These are phyloP conservation scores for Grosmannia clavigera DNA, from an alignment of 2,329 filamentous ascomycete genomes.

Conservation along the genomic window DNA sequence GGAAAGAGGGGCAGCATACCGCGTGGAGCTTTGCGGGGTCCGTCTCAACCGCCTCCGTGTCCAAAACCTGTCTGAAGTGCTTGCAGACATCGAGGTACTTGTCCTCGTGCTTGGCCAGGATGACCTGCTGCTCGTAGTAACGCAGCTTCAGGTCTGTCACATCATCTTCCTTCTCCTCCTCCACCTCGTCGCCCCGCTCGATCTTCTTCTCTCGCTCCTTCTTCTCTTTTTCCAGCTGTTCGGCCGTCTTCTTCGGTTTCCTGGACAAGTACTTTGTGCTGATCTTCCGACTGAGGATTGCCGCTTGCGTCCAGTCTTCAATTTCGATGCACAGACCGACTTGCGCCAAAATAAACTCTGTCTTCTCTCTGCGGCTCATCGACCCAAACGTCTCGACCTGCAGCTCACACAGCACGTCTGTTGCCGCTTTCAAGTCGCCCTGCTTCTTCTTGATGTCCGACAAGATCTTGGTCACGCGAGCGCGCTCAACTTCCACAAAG, in stretches of 20 bases:
- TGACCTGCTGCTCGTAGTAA: slow-evolving; percentile 97
- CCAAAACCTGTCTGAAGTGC: slow-evolving; percentile 90
- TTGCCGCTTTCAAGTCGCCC: slow-evolving; percentile 79
- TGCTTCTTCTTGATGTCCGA: slow-evolving; percentile 97
- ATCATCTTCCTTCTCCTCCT: slow-evolving; percentile 69
- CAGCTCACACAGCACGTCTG: slow-evolving; percentile 89
- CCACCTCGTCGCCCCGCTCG: slow-evolving; percentile 66
- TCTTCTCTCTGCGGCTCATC: slow-evolving; percentile 95
- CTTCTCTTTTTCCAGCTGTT: slow-evolving; percentile 81
- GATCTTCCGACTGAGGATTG: slow-evolving; percentile 91
- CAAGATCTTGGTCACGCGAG: slow-evolving; percentile 84
- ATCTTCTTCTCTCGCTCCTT: slow-evolving; percentile 81
- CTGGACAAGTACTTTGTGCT: slow-evolving; percentile 84
- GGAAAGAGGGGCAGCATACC: slow-evolving; percentile 31
- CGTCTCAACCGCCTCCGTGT: slow-evolving; percentile 90
- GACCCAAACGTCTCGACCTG: slow-evolving; percentile 99
- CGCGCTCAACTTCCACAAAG: slow-evolving; percentile 96
- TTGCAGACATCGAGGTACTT: slow-evolving; percentile 98
- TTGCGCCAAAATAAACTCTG: slow-evolving; percentile 94
- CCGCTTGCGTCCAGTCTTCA: slow-evolving; percentile 90
- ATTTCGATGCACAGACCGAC: slow-evolving; percentile 90
- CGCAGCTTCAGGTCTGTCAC: slow-evolving; percentile 91
- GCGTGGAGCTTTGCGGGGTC: slow-evolving; percentile 76
- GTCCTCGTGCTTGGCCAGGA: slow-evolving; percentile 87
- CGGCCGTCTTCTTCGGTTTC: slow-evolving; percentile 80